These are phyloP conservation scores for Puccinia sorghi DNA, from an alignment of 1,284 basidiomycete genomes.

Conservation along the genomic window DNA sequence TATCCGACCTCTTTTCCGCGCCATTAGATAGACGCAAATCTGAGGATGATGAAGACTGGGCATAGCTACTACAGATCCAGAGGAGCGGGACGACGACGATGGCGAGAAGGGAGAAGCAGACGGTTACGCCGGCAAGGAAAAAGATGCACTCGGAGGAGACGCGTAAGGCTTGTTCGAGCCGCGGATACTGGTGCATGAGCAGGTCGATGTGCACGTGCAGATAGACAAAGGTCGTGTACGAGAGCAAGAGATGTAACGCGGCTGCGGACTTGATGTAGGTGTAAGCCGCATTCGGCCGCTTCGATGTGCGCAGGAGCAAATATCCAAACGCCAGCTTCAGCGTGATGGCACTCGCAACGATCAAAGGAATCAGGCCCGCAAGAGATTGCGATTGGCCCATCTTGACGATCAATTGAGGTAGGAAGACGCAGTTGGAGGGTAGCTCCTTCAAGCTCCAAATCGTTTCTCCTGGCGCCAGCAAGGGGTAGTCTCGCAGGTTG, in stretches of 20 bases:
- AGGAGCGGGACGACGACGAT: constrained; percentile 45
- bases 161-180: constrained; percentile 24
- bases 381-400: constrained; percentile 36
- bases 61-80: constrained; percentile 45
- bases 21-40: not conserved
- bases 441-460: constrained; percentile 18
- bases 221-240: constrained; percentile 31
- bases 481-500: constrained; percentile 28
- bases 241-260: constrained; percentile 33
- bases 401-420: constrained; percentile 18
- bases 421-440: constrained; percentile 42
- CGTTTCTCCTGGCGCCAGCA: not conserved
- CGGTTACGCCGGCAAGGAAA: constrained; percentile 34
- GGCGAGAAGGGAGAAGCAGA: constrained; percentile 30
- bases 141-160: constrained; percentile 39
- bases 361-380: constrained; percentile 17
- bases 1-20: not conserved
- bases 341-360: constrained; percentile 38
- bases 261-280: constrained; percentile 32
- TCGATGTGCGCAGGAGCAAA: constrained; percentile 41
- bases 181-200: constrained; percentile 40
- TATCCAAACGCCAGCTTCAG: constrained; percentile 45
- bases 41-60: not conserved
- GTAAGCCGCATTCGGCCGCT: constrained; percentile 20
- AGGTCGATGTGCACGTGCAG: constrained; percentile 34